Conservation (phyloP, 192 early-diverging fungal genomes). For the Coemansia sp. region DNA sequence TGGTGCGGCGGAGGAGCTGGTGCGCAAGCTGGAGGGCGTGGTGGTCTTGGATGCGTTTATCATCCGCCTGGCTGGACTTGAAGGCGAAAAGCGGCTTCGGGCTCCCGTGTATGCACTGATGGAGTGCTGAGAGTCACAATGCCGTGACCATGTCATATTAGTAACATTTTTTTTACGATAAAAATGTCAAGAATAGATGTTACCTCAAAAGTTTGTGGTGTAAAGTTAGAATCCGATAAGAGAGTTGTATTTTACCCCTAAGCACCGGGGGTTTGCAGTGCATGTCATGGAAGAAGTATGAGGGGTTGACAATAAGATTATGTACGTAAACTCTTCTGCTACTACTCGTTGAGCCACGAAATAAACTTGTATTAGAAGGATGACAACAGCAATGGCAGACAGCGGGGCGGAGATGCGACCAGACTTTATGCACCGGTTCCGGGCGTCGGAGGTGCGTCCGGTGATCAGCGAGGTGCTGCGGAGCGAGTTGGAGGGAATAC, state of each 20-base stretch:
- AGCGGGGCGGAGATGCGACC: constrained; percentile 7
- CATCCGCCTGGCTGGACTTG: constrained; percentile 82
- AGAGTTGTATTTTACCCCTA: neutral
- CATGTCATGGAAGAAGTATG: neutral
- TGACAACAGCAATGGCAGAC: constrained; percentile 2
- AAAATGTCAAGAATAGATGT: neutral
- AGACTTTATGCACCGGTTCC: constrained; percentile 30
- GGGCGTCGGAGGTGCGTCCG: constrained; percentile 13
- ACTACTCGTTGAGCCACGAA: neutral
- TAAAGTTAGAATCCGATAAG: no score
- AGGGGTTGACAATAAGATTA: neutral
- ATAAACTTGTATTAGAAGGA: neutral
- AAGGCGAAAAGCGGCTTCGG: constrained; percentile 74
- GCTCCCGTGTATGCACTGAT: constrained; percentile 89
- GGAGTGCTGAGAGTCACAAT: constrained; percentile 42
- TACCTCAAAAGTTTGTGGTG: neutral
- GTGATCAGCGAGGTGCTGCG: constrained; percentile 27
- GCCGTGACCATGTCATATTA: neutral
- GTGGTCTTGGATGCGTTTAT: constrained; percentile 88
- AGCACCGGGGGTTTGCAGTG: neutral
- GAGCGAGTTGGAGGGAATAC: constrained; percentile 12
- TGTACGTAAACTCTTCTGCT: neutral
- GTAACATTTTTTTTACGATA: neutral
- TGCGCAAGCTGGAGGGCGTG: constrained; percentile 68
- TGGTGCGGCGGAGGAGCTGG: constrained; percentile 79